A percentile compares a stretch with the other conserved stretches of the same genome.
Conservation (phyloP, 176 grass and related monocot species). For the Poa pratensis region DNA sequence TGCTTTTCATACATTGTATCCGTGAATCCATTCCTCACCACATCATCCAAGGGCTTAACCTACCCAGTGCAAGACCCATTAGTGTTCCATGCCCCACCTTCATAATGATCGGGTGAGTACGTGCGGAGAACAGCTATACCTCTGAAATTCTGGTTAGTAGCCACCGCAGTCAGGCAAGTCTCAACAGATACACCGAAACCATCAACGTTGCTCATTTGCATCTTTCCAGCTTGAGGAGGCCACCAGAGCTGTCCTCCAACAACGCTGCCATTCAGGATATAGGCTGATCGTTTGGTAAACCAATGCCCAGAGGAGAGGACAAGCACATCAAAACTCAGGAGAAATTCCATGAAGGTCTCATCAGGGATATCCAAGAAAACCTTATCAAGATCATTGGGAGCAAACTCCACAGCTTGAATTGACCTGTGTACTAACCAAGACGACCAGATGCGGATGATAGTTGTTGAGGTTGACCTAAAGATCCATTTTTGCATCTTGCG, state of each 20-base stretch:
- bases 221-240: constrained; percentile 59
- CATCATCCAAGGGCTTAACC: constrained; percentile 49
- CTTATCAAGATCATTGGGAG: constrained; percentile 67
- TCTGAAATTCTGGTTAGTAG: constrained; percentile 68
- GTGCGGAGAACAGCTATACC: constrained; percentile 69
- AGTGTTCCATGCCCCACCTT: constrained; percentile 86
- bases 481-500: constrained; percentile 68
- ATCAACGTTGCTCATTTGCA: constrained; percentile 68
- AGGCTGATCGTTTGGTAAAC: constrained; percentile 81
- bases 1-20: constrained; percentile 71
- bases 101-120: constrained; percentile 90
- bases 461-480: constrained; percentile 79
- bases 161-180: constrained; percentile 65
- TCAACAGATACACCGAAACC: constrained; percentile 78
- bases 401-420: constrained; percentile 49
- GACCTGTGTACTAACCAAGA: constrained; percentile 82
- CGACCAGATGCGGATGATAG: constrained; percentile 79
- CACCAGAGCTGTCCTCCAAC: constrained; percentile 90
- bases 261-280: constrained; percentile 57
- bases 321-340: constrained; percentile 80
- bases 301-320: constrained; percentile 90
- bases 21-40: constrained; percentile 68
- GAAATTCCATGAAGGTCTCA: constrained; percentile 74
- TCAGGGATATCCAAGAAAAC: constrained; percentile 85
- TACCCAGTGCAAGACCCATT: constrained; percentile 86